Conservation (phyloP, 352 stramenopile genomes). For the Pythium diclinum region DNA sequence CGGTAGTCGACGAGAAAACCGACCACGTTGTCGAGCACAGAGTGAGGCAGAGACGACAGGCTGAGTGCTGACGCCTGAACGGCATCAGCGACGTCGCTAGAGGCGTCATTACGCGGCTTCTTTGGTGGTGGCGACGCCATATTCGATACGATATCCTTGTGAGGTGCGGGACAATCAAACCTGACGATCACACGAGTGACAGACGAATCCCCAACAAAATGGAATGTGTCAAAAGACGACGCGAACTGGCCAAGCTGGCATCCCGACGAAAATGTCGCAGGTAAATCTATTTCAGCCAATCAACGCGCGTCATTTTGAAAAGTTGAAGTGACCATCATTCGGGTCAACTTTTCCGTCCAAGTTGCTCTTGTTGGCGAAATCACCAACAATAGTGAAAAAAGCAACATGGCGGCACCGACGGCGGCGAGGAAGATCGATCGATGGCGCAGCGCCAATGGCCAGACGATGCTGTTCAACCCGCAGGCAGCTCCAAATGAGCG, state of each 20-base stretch:
- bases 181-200: neutral
- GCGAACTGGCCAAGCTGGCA: neutral
- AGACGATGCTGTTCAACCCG: slow-evolving; percentile 60
- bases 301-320: neutral
- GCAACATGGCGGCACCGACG: slow-evolving; percentile 14
- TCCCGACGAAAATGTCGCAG: too few relatives aligned
- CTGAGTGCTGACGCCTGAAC: neutral
- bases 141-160: neutral
- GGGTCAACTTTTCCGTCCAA: neutral
- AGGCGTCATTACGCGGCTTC: neutral
- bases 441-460: slow-evolving; percentile 39
- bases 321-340: neutral
- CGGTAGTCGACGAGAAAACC: neutral
- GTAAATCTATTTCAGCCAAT: neutral
- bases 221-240: too few relatives aligned
- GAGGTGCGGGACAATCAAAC: neutral
- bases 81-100: neutral
- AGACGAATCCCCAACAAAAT: neutral
- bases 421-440: slow-evolving; percentile 32
- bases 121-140: neutral
- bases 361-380: neutral
- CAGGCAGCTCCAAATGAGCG: slow-evolving; percentile 44
- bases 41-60: neutral
- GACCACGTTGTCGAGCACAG: neutral
- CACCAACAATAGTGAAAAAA: neutral